These are phyloP conservation scores for Nothophaeocryptopus gaeumannii DNA, from an alignment of 2,329 filamentous ascomycete species.

Conservation along the genomic window DNA sequence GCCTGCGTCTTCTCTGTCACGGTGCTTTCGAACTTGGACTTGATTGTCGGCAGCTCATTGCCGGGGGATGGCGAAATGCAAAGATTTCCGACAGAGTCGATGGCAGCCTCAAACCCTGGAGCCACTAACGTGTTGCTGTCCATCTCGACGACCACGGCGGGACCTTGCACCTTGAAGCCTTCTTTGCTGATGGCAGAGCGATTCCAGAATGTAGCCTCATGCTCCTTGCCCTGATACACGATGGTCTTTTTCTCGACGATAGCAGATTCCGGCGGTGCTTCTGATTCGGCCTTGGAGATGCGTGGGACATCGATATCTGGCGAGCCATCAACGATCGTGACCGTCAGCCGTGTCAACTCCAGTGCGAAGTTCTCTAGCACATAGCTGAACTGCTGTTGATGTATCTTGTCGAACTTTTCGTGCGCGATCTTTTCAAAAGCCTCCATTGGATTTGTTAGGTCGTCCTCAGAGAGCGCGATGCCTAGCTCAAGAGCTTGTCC, in stretches of 20 bases:
- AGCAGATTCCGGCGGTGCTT: slow-evolving; percentile 22
- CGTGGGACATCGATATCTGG: slow-evolving; percentile 27
- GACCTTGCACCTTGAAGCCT: slow-evolving; percentile 25
- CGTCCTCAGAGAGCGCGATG: slow-evolving; percentile 21
- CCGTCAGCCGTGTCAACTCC: slow-evolving; percentile 27
- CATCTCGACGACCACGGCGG: slow-evolving; percentile 28
- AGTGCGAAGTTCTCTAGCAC: slow-evolving; percentile 28
- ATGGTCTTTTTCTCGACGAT: slow-evolving; percentile 27
- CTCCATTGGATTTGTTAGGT: slow-evolving; percentile 24
- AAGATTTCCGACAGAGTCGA: slow-evolving; percentile 28
- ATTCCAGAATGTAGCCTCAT: slow-evolving; percentile 26
- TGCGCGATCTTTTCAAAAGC: slow-evolving; percentile 24
- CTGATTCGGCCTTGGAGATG: slow-evolving; percentile 19
- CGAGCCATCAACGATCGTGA: slow-evolving; percentile 25
- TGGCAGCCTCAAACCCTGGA: slow-evolving; percentile 24
- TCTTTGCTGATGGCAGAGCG: slow-evolving; percentile 23
- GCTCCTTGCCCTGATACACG: slow-evolving; percentile 25
- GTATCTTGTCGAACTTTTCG: slow-evolving; percentile 24
- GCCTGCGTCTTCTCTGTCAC: slow-evolving; percentile 23
- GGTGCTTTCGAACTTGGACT: slow-evolving; percentile 22
- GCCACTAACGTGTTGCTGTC: slow-evolving; percentile 28
- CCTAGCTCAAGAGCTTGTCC: slow-evolving; percentile 28
- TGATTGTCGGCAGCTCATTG: slow-evolving; percentile 27
- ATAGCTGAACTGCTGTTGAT: slow-evolving; percentile 29
- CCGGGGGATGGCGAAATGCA: slow-evolving; percentile 27